Evolutionary conservation across 2,329 filamentous ascomycete species (phyloP), one percentile per base, ranked within the genome.

Genomic region (Dactylonectria macrodidyma): DNA sequence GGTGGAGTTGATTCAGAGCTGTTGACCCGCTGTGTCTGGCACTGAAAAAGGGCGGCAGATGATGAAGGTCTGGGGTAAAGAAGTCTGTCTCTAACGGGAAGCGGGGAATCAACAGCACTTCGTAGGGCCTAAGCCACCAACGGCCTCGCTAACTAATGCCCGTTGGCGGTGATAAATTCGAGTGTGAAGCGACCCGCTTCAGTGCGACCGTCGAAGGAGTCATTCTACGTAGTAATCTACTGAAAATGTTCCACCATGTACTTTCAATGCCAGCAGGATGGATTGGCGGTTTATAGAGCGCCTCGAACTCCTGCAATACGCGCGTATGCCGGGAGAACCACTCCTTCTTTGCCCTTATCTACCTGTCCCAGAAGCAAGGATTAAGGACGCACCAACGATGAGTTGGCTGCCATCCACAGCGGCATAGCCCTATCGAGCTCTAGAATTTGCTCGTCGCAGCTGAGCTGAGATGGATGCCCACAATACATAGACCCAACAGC

Each of bases 1-100:
- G 36, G 44, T 57, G 66, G 48, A 26, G 65, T 33, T 22, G 7
- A n/a, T 33, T 30, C 16, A 24, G 48, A 33, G 48, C 11, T 16
- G 24, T 22, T 34, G 48, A 34, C 48, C 48, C 48, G 48, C 48
- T 16, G n/a, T 16, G 26, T 34, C 33, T 54, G 50, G 16, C 50
- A 54, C 50, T 36, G 16, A 16, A 33, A 10, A 50, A 60, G 63
- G 59, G 56, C 66, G 60, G 66, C 67, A 62, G 55, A 24, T n/a
- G 56, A 50, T n/a, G 44, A 54, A 65, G 67, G 58, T 66, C 70
- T 59, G 62, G 69, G 38, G 56, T 67, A 60, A 60, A 57, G 30
- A 38, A 14, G 34, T 30, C 41, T 55, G 34, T 11, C 9, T 24
- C 38, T 38, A 38, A 55, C 41, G 41, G 41, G 41, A 44, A 44